Conservation (phyloP, 2,329 filamentous ascomycete genomes). For the Penicillium psychrosexuale region DNA sequence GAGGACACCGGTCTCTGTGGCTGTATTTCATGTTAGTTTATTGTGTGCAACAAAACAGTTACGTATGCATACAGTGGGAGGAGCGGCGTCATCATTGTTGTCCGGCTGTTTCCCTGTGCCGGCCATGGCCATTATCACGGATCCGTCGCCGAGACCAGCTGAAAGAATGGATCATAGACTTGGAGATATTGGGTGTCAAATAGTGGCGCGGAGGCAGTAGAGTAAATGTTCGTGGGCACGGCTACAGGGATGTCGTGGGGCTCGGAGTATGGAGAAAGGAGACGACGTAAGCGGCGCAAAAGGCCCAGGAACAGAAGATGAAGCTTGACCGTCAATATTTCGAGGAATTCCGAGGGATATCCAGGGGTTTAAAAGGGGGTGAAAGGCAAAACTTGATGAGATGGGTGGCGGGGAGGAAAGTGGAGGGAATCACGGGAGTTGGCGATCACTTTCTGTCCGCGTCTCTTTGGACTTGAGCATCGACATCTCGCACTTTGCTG, state of each 20-base stretch:
- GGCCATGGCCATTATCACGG: constrained; percentile 35
- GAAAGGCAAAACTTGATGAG: constrained; percentile 12
- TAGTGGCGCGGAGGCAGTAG: not conserved
- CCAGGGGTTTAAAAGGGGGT: constrained; percentile 7
- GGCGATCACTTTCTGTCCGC: constrained; percentile 23
- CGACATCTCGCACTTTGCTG: not conserved
- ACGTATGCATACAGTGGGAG: constrained; percentile 36
- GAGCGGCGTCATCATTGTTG: constrained; percentile 36
- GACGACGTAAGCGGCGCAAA: constrained; percentile 10
- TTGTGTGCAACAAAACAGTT: constrained; percentile 12
- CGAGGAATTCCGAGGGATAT: not conserved
- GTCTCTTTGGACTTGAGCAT: constrained; percentile 3
- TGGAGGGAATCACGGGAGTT: constrained; percentile 27
- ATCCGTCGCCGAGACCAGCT: constrained; percentile 23
- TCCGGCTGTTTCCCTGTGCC: constrained; percentile 32
- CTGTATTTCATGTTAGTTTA: constrained; percentile 13
- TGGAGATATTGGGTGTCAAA: constrained; percentile 1
- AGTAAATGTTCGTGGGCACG: constrained; percentile 8
- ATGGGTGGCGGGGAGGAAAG: constrained; percentile 26
- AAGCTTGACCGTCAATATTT: constrained; percentile 2
- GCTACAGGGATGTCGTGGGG: constrained; percentile 12
- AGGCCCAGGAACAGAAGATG: constrained; percentile 7
- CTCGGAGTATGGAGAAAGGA: not conserved
- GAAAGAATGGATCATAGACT: constrained; percentile 31
- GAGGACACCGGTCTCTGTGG: constrained; percentile 48